Evolutionary conservation across 2,329 filamentous ascomycete species (phyloP), one percentile per base, ranked within the genome.

Genomic region (Hypoxylon sp.): DNA sequence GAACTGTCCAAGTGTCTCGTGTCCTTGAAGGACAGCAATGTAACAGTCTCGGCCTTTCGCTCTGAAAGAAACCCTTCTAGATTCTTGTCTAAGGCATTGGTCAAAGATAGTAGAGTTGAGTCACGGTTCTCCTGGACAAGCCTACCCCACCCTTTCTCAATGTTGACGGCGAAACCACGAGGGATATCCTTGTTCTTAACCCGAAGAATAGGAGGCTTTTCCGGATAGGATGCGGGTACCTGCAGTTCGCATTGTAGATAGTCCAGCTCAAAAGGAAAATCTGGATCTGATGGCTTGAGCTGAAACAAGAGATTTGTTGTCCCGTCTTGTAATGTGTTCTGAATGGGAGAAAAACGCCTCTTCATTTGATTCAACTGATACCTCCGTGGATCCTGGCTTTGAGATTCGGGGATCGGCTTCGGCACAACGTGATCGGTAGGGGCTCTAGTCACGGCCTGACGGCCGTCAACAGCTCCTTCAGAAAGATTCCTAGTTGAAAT

Each of bases 251-350:
- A 94, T 44, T 92, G 85, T 33, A 96, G 82, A 42, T 86, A 83
- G 26, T 89, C 85, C 75, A 95, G 83, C 68, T 94, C 91, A 78
- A 93, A 95, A 0, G 93, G 91, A 74, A 96, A 95, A 75, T 96
- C 93, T 0, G 93, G 93, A 76, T 96, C 93, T 5, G 92, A 94
- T 4, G 93, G 93, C 11, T 81, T 81, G 68, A 96, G 81, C 57
- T 84, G 87, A 78, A 95, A 92, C 9, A 83, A 80, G 42, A 94
- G 79, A 14, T 86, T 84, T 0, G 87, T 88, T 2, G 83, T 84
- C 53, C 86, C 84, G 66, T 85, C 79, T 5, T 78, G 76, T 2
- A 82, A 74, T 13, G 75, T 80, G 10, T 80, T 79, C 67, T 86
- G 83, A 53, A 79, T 81, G 5, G 86, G 83, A 1, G 81, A 83